Evolutionary conservation across 768 basidiomycete species (phyloP), one percentile per base, ranked within the genome.

Genomic region (Termitomyces eurrhizus): DNA sequence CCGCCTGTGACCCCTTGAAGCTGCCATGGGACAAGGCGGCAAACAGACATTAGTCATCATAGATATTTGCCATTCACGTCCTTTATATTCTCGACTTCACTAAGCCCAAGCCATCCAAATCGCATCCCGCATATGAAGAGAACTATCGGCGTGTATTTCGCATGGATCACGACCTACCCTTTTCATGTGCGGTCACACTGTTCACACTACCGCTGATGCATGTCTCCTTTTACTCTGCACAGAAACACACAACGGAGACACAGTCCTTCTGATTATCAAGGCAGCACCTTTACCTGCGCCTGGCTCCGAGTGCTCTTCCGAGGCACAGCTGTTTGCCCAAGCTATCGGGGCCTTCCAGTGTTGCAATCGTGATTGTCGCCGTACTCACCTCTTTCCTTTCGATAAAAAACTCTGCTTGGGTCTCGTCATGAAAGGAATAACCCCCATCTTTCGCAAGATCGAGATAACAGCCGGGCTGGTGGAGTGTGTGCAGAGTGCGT

Each of bases 1-100:
- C 76, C 6, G 83, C 87, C 8, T 83, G 81, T 65, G 77, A 85
- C 5, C 83, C 14, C 64, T 67, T 24, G 60, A 63, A 8, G 61
- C 58, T 13, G 64, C 61, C 2, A 65, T 65, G 53, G 44, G 33
- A 0, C 46, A 59, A 26, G 49, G 60, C 36, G 54, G 51, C 0
- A 35, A 59, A 5, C 55, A 61, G 35, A 48, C 56, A 39, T 49
- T 53, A 36, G 53, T 59, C 46, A 58, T 66, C 39, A 41, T 61
- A 24, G 58, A 62, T 36, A 84, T 65, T 67, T 57, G 54, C 61
- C 5, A 35, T 52, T 11, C 59, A 64, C 42, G 51, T 64, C 13
- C 64, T 67, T 9, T 54, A 64, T 12, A 52, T 67, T 0, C 57
- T 67, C 13, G 62, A 64, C 18, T 67, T 56, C 46, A 58, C 58